Evolutionary conservation across 2,329 filamentous ascomycete genomes (phyloP).

Genomic region (Ceratocystiopsis minuta): DNA sequence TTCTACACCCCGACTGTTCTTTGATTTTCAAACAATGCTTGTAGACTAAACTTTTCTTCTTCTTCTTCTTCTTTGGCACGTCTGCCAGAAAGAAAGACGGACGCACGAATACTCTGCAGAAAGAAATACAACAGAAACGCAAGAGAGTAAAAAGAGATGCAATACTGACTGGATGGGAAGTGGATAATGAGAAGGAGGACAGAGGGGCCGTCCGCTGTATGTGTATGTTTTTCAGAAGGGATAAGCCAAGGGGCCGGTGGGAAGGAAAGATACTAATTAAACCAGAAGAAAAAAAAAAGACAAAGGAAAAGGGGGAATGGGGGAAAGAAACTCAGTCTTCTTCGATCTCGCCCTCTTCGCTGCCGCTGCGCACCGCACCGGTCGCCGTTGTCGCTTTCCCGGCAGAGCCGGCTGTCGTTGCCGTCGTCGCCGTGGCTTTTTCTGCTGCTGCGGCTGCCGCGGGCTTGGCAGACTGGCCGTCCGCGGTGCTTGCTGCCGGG

Average conservation of each 20-base stretch:
- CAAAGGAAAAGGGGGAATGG: not conserved
- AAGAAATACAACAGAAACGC: not conserved
- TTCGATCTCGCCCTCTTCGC: conserved; percentile 96
- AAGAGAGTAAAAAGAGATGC: too few species aligned
- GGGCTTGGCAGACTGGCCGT: not conserved
- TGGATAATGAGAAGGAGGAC: not conserved
- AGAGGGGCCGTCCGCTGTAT: not conserved
- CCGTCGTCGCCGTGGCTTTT: not conserved
- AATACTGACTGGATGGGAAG: not conserved
- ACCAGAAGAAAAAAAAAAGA: not conserved
- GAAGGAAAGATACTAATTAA: not conserved
- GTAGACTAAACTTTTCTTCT: not conserved
- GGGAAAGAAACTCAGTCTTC: conserved; percentile 34
- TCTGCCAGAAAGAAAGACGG: too few species aligned
- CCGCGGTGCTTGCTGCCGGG: conserved; percentile 23
- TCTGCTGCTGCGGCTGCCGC: too few species aligned
- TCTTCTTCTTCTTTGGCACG: too few species aligned
- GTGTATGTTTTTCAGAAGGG: not conserved
- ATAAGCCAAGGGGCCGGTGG: not conserved
- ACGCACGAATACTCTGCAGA: not conserved
- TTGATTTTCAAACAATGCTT: too few species aligned
- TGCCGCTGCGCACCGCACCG: conserved; percentile 58
- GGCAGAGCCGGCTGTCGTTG: conserved; percentile 11
- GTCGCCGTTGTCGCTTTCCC: conserved; percentile 30
- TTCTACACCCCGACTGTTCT: too few species aligned